Conservation (phyloP, 108 stramenopile species). For the Cyclostephanos tholiformis region DNA sequence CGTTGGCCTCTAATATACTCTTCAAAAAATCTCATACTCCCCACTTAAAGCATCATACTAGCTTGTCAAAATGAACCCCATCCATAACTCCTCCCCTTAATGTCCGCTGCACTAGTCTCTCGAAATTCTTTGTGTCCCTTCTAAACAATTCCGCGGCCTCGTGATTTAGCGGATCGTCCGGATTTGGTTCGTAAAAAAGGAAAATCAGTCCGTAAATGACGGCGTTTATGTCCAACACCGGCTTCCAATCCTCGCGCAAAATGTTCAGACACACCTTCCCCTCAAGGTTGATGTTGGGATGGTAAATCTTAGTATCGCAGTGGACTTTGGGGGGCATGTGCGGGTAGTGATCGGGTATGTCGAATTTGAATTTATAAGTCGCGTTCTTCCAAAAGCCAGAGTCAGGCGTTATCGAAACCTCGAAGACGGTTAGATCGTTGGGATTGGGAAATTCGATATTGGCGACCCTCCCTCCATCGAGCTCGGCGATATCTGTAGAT, state of each 20-base stretch:
- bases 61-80: conserved; percentile 83
- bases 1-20: background rate
- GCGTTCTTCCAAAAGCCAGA: conserved; percentile 96
- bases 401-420: conserved; percentile 89
- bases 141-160: conserved; percentile 97
- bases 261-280: conserved; percentile 99
- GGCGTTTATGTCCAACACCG: conserved; percentile 98
- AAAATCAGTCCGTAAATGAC: conserved; percentile 99
- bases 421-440: conserved; percentile 93
- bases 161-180: conserved; percentile 99
- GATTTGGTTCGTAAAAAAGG: conserved; percentile 99
- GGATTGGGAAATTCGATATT: conserved; percentile 92
- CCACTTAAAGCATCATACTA: conserved; percentile 48
- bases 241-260: conserved; percentile 99
- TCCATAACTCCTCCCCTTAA: conserved; percentile 85
- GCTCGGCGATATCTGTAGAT: conserved; percentile 94
- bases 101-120: conserved; percentile 83
- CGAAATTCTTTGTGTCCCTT: conserved; percentile 88
- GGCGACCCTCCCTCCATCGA: conserved; percentile 98
- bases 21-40: background rate
- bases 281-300: conserved; percentile 98
- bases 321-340: conserved; percentile 98
- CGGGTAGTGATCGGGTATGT: conserved; percentile 96
- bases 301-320: conserved; percentile 94
- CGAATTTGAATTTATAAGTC: conserved; percentile 94